These are phyloP conservation scores for Colletotrichum tanaceti DNA, from an alignment of 2,329 filamentous ascomycete species.

Conservation along the genomic window DNA sequence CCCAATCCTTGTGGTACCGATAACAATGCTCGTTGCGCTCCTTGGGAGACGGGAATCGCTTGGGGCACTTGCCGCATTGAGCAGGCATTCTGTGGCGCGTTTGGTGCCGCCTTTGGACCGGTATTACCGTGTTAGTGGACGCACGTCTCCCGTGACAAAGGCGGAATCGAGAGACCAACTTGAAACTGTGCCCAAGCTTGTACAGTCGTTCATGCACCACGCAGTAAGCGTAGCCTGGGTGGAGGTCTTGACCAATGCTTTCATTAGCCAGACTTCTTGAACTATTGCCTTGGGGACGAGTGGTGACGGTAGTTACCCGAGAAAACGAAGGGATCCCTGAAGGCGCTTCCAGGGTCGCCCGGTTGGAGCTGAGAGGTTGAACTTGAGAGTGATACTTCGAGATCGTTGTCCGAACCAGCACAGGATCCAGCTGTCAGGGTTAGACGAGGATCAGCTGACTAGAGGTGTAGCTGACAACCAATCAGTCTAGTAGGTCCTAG, in stretches of 20 bases:
- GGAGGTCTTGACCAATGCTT: background rate
- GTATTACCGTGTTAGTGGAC: background rate
- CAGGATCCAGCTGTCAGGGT: too few species aligned
- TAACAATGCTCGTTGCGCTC: background rate
- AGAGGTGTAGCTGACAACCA: too few species aligned
- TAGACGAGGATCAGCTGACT: too few species aligned
- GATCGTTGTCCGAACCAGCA: background rate
- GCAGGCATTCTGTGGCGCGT: background rate
- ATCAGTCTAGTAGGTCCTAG: too few species aligned
- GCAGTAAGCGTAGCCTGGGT: background rate
- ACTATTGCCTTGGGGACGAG: too few species aligned
- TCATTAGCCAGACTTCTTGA: background rate
- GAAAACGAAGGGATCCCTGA: rapidly evolving
- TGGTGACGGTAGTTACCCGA: background rate
- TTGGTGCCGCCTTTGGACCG: background rate
- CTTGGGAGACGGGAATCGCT: background rate
- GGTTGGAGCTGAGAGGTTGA: too few species aligned
- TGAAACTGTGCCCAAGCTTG: background rate
- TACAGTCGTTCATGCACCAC: background rate
- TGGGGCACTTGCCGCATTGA: background rate
- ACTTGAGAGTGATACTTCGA: too few species aligned
- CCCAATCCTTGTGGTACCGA: background rate
- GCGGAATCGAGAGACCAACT: background rate
- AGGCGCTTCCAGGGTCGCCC: background rate
- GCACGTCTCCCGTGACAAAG: too few species aligned